Base-by-base conservation (phyloP, 257 asterid genomes). In the Nicotiana paniculata region DNA sequence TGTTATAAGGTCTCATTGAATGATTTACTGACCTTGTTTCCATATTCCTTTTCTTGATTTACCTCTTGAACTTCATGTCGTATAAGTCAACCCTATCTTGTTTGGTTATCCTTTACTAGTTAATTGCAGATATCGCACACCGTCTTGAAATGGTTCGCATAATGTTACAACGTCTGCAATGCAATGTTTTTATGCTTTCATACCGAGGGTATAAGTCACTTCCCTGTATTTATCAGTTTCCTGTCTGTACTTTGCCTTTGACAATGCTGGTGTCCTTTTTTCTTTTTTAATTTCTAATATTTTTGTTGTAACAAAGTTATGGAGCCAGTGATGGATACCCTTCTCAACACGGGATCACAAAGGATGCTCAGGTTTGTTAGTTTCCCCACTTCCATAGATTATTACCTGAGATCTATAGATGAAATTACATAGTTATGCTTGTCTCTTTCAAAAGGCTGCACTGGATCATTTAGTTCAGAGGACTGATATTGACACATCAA, bases 251-350 rank as follows among this genome's bases (percentile, higher is more conserved):
- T 43, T 81, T 80, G 63, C 77, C 63, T 84, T 21, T 74, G 77
- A 66, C 16, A 74, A 32, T 16, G 69, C 63, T 81, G 28, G 26
- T 83, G 59, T 26, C 4, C 82, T 83, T 35, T 81, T 61, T 64
- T 8, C 48, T 86, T 85, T 15, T 75, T 81, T 77, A 43, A 43
- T 32, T 66, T 83, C 83, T 76, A 59, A 64, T 82, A 72, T 43
- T 72, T 72, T 72, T 72, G 21, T 46, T 74, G 63, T 51, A 48
- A 43, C 85, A 86, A 87, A 96, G 99, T 82, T 96, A 96, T 83
- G 99, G 99, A 77, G 99, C 89, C 83, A 96, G 99, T 90, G 99
- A 94, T 68, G 99, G 99, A 74, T 93, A 80, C 85, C 99, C 99
- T 89, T 92, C 99, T 12, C 98, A 94, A 84, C 95, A 84, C 81